Conservation (phyloP, 805 yeast species). For the Candida xiaguanensis region DNA sequence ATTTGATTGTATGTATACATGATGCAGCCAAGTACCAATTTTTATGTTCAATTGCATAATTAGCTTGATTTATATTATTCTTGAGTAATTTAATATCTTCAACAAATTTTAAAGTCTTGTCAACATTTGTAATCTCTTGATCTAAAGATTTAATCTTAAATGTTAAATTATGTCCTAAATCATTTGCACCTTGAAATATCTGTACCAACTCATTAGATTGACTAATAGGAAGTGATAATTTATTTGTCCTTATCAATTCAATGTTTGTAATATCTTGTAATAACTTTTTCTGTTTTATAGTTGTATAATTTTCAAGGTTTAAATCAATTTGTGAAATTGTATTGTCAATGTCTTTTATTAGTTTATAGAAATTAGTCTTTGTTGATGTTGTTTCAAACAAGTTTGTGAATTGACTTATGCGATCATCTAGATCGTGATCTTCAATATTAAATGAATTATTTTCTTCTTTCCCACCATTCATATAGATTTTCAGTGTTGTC, state of each 20-base stretch:
- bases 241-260: slow-evolving; percentile 62
- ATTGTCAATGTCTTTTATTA: slow-evolving; percentile 26
- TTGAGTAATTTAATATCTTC: slow-evolving; percentile 63
- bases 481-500: neutral
- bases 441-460: neutral
- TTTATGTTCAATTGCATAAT: slow-evolving; percentile 61
- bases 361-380: slow-evolving; percentile 24
- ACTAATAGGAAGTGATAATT: slow-evolving; percentile 56
- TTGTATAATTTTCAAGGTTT: slow-evolving; percentile 22
- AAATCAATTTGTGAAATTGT: slow-evolving; percentile 21
- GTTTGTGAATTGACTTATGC: neutral
- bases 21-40: slow-evolving; percentile 80
- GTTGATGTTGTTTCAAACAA: neutral
- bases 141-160: slow-evolving; percentile 67
- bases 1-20: slow-evolving; percentile 45
- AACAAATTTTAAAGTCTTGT: slow-evolving; percentile 60
- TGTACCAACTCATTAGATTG: slow-evolving; percentile 54
- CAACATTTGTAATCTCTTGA: slow-evolving; percentile 62
- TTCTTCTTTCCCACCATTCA: neutral
- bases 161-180: slow-evolving; percentile 64
- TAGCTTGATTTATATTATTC: slow-evolving; percentile 58
- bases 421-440: neutral
- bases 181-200: slow-evolving; percentile 57
- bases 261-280: slow-evolving; percentile 41
- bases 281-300: slow-evolving; percentile 24